Evolutionary conservation across 78 protist species (phyloP).

Genomic region (Guillardia theta): DNA sequence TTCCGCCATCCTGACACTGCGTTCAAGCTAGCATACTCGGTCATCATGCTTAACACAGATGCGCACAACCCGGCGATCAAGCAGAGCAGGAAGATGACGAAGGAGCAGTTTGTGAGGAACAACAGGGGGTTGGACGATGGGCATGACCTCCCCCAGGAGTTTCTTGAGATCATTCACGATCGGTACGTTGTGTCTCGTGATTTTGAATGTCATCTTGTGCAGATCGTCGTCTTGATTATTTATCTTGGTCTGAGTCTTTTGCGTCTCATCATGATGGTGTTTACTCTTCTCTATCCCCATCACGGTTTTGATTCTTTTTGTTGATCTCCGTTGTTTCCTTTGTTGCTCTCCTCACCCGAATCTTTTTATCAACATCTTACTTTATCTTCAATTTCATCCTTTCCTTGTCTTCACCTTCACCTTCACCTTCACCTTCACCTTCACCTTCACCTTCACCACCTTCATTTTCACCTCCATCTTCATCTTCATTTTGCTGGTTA

Average conservation of each 20-base stretch:
- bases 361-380: not conserved
- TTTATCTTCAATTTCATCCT: not conserved
- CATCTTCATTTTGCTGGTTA: not conserved
- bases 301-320: too few species aligned
- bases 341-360: not conserved
- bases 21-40: conserved; percentile 91
- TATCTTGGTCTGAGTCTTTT: not conserved
- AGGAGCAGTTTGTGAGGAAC: conserved; percentile 75
- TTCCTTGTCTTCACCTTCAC: not conserved
- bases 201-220: not conserved
- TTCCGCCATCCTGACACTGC: conserved; percentile 75
- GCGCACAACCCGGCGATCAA: conserved; percentile 71
- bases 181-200: not conserved
- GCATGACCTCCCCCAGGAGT: conserved; percentile 73
- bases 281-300: too few species aligned
- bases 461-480: not conserved
- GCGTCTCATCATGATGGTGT: not conserved
- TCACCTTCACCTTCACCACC: not conserved
- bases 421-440: not conserved
- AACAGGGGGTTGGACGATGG: conserved; percentile 71
- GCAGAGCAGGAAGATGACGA: conserved; percentile 75
- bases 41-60: conserved; percentile 96
- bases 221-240: not conserved
- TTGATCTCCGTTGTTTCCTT: not conserved
- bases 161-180: conserved; percentile 78